phyloP scores from a whole-genome alignment of 495 filamentous ascomycete species.

The Aspergillus affinis region DNA sequence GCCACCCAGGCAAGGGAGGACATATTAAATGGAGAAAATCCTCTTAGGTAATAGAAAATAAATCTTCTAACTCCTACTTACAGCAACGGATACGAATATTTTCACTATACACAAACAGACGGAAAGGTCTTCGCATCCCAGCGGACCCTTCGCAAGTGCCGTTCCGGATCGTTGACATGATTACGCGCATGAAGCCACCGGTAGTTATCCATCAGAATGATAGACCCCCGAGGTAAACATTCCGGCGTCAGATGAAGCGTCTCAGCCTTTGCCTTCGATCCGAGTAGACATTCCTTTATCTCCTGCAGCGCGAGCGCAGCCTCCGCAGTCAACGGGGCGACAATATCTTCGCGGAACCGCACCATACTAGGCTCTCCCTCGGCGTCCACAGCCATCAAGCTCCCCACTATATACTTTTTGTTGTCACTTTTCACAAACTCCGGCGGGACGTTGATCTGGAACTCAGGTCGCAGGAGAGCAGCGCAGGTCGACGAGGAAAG shows the following conservation, averaged over 20 bases:
- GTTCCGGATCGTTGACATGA: constrained; percentile 34
- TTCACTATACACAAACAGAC: too few relatives aligned
- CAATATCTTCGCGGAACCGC: constrained; percentile 36
- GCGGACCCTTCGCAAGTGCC: constrained; percentile 37
- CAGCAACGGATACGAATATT: too few relatives aligned
- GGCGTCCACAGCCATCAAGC: constrained; percentile 11
- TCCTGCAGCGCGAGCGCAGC: constrained; percentile 27
- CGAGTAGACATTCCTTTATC: constrained; percentile 19
- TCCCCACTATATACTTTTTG: constrained; percentile 23
- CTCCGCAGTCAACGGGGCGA: constrained; percentile 16
- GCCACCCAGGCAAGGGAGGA: too few relatives aligned
- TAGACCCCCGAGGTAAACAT: constrained; percentile 25
- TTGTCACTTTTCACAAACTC: constrained; percentile 32
- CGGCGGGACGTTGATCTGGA: constrained; percentile 29
- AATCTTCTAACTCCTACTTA: too few relatives aligned
- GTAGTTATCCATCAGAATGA: constrained; percentile 38
- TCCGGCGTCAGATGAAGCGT: constrained; percentile 23
- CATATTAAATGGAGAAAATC: too few relatives aligned
- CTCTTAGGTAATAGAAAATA: too few relatives aligned
- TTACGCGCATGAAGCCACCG: constrained; percentile 40
- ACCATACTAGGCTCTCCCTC: constrained; percentile 9
- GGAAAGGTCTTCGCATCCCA: constrained; percentile 27
- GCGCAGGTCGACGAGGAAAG: constrained; percentile 20
- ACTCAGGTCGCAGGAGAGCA: constrained; percentile 24
- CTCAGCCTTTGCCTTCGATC: not conserved